These are phyloP conservation scores for Syzygium grande DNA, from an alignment of 345 rosid genomes.

Conservation along the genomic window DNA sequence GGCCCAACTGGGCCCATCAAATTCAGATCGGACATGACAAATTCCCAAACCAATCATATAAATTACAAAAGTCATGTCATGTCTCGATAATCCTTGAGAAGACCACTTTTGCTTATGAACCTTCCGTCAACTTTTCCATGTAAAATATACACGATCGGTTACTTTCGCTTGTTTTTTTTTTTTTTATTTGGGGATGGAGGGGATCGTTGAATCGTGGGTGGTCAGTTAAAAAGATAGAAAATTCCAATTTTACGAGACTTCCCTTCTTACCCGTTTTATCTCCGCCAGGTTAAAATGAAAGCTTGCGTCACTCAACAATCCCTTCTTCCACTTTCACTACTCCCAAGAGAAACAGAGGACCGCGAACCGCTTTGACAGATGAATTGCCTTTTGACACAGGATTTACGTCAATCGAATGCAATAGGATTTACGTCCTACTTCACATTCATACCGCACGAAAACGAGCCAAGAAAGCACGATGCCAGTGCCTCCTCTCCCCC, in stretches of 20 bases:
- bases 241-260: not conserved
- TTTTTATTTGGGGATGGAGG: no score
- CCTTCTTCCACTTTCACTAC: not conserved
- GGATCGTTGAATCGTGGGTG: not conserved
- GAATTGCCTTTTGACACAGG: not conserved
- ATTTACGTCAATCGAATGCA: not conserved
- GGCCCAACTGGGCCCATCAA: not conserved
- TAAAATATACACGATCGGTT: not conserved
- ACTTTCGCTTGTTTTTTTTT: no score
- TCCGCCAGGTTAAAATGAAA: not conserved
- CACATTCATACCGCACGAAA: not conserved
- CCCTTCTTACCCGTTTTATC: not conserved
- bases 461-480: not conserved
- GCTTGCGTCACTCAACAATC: not conserved
- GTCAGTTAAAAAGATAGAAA: not conserved
- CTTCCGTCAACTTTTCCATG: not conserved
- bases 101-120: not conserved
- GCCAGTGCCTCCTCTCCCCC: not conserved
- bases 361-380: not conserved
- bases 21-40: not conserved
- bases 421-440: not conserved
- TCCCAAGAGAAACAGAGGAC: not conserved
- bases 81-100: not conserved
- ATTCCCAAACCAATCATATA: not conserved
- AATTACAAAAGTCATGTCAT: not conserved